phyloP scores from a whole-genome alignment of 2,329 filamentous ascomycete genomes.

The Emmonsia crescens region DNA sequence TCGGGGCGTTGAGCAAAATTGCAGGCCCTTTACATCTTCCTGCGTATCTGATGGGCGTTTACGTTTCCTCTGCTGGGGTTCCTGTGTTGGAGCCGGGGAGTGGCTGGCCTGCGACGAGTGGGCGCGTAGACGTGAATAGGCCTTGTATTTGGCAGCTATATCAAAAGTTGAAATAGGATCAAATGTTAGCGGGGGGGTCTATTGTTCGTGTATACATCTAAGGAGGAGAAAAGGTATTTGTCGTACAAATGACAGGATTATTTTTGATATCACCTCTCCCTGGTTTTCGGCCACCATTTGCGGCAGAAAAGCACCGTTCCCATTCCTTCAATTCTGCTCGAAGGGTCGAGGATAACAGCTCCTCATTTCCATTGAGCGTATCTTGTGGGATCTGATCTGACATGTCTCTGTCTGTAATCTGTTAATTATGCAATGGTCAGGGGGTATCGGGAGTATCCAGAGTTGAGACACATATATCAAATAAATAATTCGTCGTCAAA shows the following conservation, averaged over 20 bases:
- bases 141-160: constrained; percentile 39
- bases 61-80: constrained; percentile 15
- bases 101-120: constrained; percentile 2
- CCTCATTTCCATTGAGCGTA: constrained; percentile 2
- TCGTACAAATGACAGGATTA: constrained; percentile 33
- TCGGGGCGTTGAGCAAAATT: constrained; percentile 23
- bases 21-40: constrained; percentile 10
- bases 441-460: not conserved
- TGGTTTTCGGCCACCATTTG: constrained; percentile 35
- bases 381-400: not conserved
- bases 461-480: too few relatives aligned
- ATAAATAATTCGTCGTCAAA: too few relatives aligned
- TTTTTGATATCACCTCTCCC: constrained; percentile 39
- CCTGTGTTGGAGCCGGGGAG: not conserved
- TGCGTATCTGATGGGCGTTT: constrained; percentile 14
- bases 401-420: constrained; percentile 2
- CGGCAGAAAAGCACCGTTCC: constrained; percentile 35
- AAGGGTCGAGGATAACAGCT: constrained; percentile 22
- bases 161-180: too few relatives aligned
- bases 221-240: too few relatives aligned
- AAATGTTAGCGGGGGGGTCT: not conserved
- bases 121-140: constrained; percentile 33
- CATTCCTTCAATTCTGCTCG: constrained; percentile 38
- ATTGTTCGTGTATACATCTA: not conserved
- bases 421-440: too few relatives aligned